Evolutionary conservation across 2,329 filamentous ascomycete genomes (phyloP).

Genomic region (Pseudogymnoascus sp.): DNA sequence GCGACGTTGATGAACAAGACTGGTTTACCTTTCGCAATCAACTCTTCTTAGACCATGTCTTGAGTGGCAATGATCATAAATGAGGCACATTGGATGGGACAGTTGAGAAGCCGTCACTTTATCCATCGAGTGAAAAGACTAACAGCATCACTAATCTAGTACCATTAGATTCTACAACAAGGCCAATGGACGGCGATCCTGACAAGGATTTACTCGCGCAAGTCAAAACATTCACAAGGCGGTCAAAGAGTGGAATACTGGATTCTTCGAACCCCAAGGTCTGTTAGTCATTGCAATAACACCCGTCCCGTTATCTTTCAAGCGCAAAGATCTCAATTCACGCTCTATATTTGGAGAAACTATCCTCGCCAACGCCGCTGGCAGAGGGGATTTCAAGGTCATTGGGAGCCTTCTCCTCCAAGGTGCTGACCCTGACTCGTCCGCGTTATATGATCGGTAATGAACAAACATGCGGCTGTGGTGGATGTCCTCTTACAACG

Average conservation of each 20-base stretch:
- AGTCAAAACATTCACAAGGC: not conserved
- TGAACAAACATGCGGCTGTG: slow-evolving; percentile 4
- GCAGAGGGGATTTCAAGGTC: not conserved
- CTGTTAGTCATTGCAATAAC: slow-evolving; percentile 5
- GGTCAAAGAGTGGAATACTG: not conserved
- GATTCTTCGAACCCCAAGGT: not conserved
- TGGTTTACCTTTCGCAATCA: not conserved
- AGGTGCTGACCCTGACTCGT: slow-evolving; percentile 10
- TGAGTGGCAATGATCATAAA: not conserved
- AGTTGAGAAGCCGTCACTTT: not conserved
- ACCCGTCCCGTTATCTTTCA: not conserved
- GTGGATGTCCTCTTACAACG: slow-evolving; percentile 14
- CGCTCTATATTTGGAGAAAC: slow-evolving; percentile 13
- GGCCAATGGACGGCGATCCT: not conserved
- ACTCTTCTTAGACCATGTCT: not conserved
- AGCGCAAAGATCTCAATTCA: slow-evolving; percentile 12
- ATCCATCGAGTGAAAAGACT: not conserved
- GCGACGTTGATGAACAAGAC: not conserved
- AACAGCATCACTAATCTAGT: not conserved
- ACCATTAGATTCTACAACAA: not conserved
- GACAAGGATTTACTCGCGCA: not conserved
- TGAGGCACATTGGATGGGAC: not conserved
- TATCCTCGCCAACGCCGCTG: slow-evolving; percentile 8
- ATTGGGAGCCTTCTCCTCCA: slow-evolving; percentile 9
- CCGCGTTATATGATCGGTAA: slow-evolving; percentile 11